Base-by-base conservation (phyloP, 768 basidiomycete genomes). In the Fistulinella prunicolor region DNA sequence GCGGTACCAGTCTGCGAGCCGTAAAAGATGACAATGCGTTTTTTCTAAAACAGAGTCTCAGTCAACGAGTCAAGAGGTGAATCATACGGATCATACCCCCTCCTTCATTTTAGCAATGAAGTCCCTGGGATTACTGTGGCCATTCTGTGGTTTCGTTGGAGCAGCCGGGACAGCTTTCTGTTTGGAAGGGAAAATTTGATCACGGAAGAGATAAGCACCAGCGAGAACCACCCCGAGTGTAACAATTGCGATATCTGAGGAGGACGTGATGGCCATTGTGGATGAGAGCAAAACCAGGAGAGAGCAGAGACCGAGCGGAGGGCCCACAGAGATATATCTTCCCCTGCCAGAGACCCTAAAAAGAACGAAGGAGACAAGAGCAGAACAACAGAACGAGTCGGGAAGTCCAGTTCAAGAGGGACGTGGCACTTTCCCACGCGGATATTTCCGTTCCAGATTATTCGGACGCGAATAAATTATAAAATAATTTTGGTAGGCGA, bases 1-100 rank as follows among this genome's bases (percentile, higher is more conserved):
- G 95, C 95, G 14, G 95, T 99, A 48, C 95, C 95, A 0, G 95
- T 99, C 65, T 99, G 95, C 19, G 95, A 97, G 49, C 95, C 95
- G 63, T 96, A 99, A 67, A 99, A 95, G 62, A 98, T 97, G 59
- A 91, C 89, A 14, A 95, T 74, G 52, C 94, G 91, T 70, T 96
- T 97, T 81, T 94, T 95, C 94, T 97, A 61, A 51, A 38, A 34
- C 37, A 46, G 6, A 21, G 24, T 17, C 28, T 52, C 17, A 53
- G 20, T 10, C 29, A 43, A 52, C 34, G 51, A 23, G 45, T 26
- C 28, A 32, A 48, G 26, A 44, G 9, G 36, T 16, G 19, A 17
- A 41, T 24, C 49, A 46, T 28, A 38, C n/a, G 4, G 40, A 9
- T 16, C 90, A 66, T 71, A 97, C 95, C 34, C 82, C 85, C 51